These are phyloP conservation scores for Osmanthus fragrans DNA, from an alignment of 257 asterid genomes.

Conservation along the genomic window DNA sequence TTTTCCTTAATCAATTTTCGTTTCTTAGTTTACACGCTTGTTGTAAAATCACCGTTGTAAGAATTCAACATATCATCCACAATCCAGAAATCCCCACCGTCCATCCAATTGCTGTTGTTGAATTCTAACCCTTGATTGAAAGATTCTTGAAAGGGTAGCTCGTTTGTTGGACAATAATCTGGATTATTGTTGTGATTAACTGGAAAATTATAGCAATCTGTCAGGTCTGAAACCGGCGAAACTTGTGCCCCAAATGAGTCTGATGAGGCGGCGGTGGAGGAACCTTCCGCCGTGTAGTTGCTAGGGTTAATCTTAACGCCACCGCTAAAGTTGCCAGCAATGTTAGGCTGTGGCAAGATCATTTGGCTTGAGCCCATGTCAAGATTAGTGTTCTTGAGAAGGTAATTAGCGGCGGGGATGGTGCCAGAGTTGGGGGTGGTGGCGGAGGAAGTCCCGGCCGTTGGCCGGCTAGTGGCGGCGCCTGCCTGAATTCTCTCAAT, in stretches of 20 bases:
- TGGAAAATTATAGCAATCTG: constrained; percentile 58
- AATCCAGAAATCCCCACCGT: constrained; percentile 65
- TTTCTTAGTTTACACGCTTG: constrained; percentile 17
- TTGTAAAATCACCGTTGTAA: constrained; percentile 42
- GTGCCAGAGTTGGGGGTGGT: background rate
- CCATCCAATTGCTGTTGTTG: constrained; percentile 56
- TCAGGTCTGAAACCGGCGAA: constrained; percentile 59
- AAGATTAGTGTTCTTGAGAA: background rate
- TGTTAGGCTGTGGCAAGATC: constrained; percentile 4
- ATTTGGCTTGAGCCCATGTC: constrained; percentile 26
- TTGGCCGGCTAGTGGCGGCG: constrained; percentile 10
- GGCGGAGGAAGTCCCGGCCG: background rate
- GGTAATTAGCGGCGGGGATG: constrained; percentile 11
- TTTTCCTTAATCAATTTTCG: background rate
- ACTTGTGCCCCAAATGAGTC: constrained; percentile 63
- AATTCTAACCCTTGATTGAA: constrained; percentile 50
- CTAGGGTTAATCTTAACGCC: constrained; percentile 8
- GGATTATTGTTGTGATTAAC: constrained; percentile 33
- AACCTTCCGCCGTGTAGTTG: constrained; percentile 49
- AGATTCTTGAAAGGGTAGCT: constrained; percentile 34
- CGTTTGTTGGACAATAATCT: constrained; percentile 37
- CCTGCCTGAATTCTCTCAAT: constrained; percentile 67
- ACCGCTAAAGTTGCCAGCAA: background rate
- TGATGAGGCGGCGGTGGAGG: constrained; percentile 63
- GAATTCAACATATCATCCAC: constrained; percentile 40